Evolutionary conservation across 2,329 filamentous ascomycete genomes (phyloP), one percentile per base, ranked within the genome.

Genomic region (Cadophora sp.): DNA sequence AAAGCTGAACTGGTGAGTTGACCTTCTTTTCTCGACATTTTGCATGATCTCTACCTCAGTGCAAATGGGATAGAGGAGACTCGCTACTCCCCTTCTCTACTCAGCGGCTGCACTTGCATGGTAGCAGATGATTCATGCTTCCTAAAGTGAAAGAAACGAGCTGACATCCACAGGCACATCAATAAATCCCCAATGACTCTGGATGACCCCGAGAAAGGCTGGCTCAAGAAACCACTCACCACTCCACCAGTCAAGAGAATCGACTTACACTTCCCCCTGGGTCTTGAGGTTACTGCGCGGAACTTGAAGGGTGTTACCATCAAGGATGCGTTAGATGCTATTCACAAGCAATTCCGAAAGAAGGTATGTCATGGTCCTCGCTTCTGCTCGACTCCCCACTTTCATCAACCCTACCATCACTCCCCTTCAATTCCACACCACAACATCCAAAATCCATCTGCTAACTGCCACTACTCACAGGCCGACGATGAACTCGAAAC

Each of bases 281-380:
- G 95, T 61, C 87, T 96, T 65, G 90, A 95, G 77, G 92, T 97
- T 73, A 92, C 91, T 39, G 95, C 94, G 77, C 88, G 95, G 77
- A 98, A 97, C 82, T 83, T 94, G 75, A 95, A 94, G 81, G 95
- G 95, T 65, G 94, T 98, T 73, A 98, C 95, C 66, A 95, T 98
- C 85, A 97, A 97, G 85, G 95, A 98, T 81, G 94, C 94, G 66
- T 79, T 97, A 79, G 94, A 97, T 80, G 95, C 93, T 76, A 97
- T 98, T 81, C 85, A 97, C 86, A 97, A 97, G 85, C 88, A 92
- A 74, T 97, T 93, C 85, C 97, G 96, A 87, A 97, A 97, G 89
- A 91, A 94, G 87, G 95, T 94, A 81, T 74, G 88, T 80, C 53
- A 16, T 39, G 59, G 30, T 48, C 20, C 11, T 8, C 50, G 20